Percentiles rank a stretch among this genome's conserved stretches.
Conservation (phyloP, 2,329 filamentous ascomycete genomes). For the Penicillium oxalicum region DNA sequence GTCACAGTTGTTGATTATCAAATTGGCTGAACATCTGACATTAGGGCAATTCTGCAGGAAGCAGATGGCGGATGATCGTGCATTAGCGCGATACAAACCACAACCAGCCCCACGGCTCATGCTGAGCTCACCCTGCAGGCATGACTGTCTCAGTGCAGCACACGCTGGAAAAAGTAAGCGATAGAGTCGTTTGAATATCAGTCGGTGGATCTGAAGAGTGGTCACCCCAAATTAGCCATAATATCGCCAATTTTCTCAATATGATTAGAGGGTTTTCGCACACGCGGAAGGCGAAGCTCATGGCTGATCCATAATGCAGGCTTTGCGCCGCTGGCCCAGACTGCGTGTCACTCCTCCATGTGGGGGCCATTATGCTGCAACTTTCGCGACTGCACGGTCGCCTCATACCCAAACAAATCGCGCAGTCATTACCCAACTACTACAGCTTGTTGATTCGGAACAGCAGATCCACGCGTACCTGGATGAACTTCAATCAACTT, state of each 20-base stretch:
- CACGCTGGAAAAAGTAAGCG: not conserved
- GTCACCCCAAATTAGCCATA: too few species aligned
- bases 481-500: not conserved
- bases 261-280: too few species aligned
- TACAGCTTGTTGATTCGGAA: constrained; percentile 1
- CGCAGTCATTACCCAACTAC: not conserved
- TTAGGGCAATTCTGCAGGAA: not conserved
- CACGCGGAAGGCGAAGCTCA: too few species aligned
- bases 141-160: too few species aligned
- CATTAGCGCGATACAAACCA: not conserved
- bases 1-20: not conserved
- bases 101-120: not conserved
- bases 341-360: not conserved
- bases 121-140: constrained; percentile 1
- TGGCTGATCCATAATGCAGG: too few species aligned
- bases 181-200: too few species aligned
- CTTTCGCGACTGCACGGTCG: not conserved
- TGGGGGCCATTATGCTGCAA: not conserved
- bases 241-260: too few species aligned
- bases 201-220: too few species aligned
- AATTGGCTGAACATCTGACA: too few species aligned
- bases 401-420: constrained; percentile 1
- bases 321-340: not conserved
- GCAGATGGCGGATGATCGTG: constrained; percentile 1
- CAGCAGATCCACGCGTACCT: constrained; percentile 2